These are phyloP conservation scores for Clonostachys rhizophaga DNA, from an alignment of 2,329 filamentous ascomycete species.

Conservation along the genomic window DNA sequence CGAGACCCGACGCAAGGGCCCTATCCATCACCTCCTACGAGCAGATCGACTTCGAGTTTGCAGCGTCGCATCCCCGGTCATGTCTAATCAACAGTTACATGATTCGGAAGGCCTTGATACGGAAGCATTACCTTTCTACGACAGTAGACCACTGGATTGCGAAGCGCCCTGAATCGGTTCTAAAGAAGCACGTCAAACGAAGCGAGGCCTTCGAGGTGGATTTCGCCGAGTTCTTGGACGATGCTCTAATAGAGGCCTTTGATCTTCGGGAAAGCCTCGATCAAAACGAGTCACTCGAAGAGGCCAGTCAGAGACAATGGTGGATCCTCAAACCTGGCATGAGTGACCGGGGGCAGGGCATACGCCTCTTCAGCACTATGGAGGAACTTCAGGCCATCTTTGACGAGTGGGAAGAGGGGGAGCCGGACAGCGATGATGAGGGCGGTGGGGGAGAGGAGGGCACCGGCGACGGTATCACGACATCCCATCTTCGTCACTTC, in stretches of 20 bases:
- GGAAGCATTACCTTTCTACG: constrained; percentile 87
- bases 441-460: constrained; percentile 32
- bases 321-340: constrained; percentile 98
- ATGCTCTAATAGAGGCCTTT: constrained; percentile 84
- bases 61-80: constrained; percentile 54
- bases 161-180: constrained; percentile 70
- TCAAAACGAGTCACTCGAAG: constrained; percentile 18
- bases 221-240: constrained; percentile 94
- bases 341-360: constrained; percentile 94
- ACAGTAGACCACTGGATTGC: constrained; percentile 82
- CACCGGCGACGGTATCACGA: constrained; percentile 59
- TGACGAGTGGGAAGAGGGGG: constrained; percentile 78
- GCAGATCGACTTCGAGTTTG: constrained; percentile 75
- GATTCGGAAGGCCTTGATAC: constrained; percentile 92
- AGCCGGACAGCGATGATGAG: constrained; percentile 60
- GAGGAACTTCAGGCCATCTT: constrained; percentile 83
- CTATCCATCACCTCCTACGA: constrained; percentile 88
- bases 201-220: constrained; percentile 90
- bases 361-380: constrained; percentile 81
- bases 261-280: constrained; percentile 77
- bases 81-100: constrained; percentile 84
- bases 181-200: constrained; percentile 68
- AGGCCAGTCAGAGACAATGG: constrained; percentile 61
- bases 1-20: constrained; percentile 34
- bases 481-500: constrained; percentile 92